Evolutionary conservation across 306 rosid genomes (phyloP), one percentile per base, ranked within the genome.

Genomic region (Arachis stenosperma): DNA sequence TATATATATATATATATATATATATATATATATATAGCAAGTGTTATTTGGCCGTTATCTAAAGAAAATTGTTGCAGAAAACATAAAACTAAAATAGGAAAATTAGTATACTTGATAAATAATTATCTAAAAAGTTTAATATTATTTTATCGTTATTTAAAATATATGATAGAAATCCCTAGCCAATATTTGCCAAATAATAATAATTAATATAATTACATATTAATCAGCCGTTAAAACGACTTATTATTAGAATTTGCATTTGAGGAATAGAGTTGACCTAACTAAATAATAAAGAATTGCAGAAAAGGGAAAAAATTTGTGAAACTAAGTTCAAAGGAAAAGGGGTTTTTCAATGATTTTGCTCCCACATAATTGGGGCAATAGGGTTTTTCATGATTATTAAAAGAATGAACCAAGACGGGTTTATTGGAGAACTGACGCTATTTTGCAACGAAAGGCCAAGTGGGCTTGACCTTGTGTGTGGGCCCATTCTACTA

Each of bases 361-460:
- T 78, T 56, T 59, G 65, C 72, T 84, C 84, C 87, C 78, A 87
- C 73, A 50, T 73, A 60, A 82, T 82, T 75, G 88, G 85, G 76
- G 77, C 50, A 51, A 55, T 47, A 40, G 48, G 42, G 59, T 9
- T 33, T 33, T 7, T 36, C 48, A 17, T 52, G 61, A 42, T 7
- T 14, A 47, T 36, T 63, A 61, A 62, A 52, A 12, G 37, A 9
- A 54, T 48, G 71, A 61, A 70, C 56, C 13, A 10, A 27, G 60
- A 50, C 7, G 17, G 37, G 15, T 42, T 6, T 46, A 15, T 74
- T 15, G 63, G 71, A 72, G 40, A 56, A 66, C n/a, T 52, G 68
- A 63, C 61, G 41, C 43, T 30, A 39, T 3, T 48, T 15, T 48
- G 27, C 73, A 56, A 56, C 12, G 50, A 46, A 73, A 33, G 75